These are phyloP conservation scores for Saccharomycodes ludwigii DNA, from an alignment of 805 yeast species.

Conservation along the genomic window DNA sequence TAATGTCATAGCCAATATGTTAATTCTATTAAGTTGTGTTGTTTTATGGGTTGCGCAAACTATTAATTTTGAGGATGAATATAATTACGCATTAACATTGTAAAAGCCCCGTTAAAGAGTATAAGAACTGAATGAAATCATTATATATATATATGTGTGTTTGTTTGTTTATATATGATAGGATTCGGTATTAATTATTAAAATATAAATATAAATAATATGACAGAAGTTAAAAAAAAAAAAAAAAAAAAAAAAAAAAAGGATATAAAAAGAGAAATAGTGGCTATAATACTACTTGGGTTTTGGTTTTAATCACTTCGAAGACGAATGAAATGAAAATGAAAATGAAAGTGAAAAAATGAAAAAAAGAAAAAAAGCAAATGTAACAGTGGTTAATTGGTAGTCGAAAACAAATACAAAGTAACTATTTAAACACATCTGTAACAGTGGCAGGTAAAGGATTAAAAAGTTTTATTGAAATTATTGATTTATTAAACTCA, in stretches of 20 bases:
- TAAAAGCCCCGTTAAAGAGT: slow-evolving; percentile 22
- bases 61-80: slow-evolving; percentile 81
- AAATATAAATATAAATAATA: neutral
- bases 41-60: slow-evolving; percentile 80
- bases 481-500: too few relatives aligned
- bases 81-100: slow-evolving; percentile 79
- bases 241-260: neutral
- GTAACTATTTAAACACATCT: too few relatives aligned
- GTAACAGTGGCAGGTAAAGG: too few relatives aligned
- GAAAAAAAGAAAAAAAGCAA: too few relatives aligned
- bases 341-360: neutral
- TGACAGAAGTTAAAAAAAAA: neutral
- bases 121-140: neutral
- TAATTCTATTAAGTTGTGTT: slow-evolving; percentile 81
- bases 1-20: slow-evolving; percentile 67
- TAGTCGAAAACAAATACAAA: too few relatives aligned
- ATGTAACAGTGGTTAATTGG: too few relatives aligned
- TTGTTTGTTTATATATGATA: neutral
- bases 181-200: neutral
- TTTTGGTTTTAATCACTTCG: neutral
- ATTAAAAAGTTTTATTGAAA: too few relatives aligned
- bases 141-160: neutral
- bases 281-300: too few relatives aligned
- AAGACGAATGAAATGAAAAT: neutral
- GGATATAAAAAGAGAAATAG: too few relatives aligned